Conservation (phyloP, 371 early-diverging fungal genomes). For the Lichtheimia hyalospora region DNA sequence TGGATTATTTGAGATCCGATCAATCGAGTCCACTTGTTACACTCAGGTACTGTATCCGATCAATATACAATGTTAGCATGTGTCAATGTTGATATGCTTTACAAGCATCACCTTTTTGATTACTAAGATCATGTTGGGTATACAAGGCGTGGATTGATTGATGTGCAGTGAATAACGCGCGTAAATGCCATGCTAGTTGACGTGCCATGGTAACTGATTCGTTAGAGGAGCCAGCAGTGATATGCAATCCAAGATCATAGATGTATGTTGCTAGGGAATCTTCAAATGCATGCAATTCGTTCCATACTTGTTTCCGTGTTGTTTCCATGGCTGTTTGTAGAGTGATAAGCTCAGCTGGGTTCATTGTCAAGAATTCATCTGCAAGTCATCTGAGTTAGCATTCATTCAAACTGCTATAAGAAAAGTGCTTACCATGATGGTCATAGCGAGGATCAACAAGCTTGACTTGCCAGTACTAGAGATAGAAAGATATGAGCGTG, state of each 20-base stretch:
- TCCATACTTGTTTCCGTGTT: conserved; percentile 14
- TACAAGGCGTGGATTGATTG: conserved; percentile 41
- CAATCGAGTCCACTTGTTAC: conserved; percentile 8
- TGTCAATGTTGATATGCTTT: neutral
- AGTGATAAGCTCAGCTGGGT: conserved; percentile 6
- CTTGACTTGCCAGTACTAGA: conserved; percentile 19
- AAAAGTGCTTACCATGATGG: conserved; percentile 9
- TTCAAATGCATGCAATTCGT: conserved; percentile 41
- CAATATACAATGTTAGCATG: neutral
- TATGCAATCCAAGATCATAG: conserved; percentile 86
- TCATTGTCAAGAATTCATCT: conserved; percentile 1
- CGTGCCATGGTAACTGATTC: conserved; percentile 82
- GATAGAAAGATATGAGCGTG: neutral
- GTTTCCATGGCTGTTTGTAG: conserved; percentile 10
- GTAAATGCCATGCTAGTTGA: conserved; percentile 84
- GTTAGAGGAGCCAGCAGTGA: conserved; percentile 73
- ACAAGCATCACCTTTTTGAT: too few species aligned
- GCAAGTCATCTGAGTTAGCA: too few species aligned
- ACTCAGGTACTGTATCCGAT: neutral
- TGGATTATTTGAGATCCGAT: conserved; percentile 62
- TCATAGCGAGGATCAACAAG: conserved; percentile 7
- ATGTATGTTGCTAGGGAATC: conserved; percentile 92
- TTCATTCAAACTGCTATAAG: too few species aligned
- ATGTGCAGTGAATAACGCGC: conserved; percentile 81
- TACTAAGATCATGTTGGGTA: too few species aligned